Evolutionary conservation across 2,329 filamentous ascomycete genomes (phyloP), one percentile per base, ranked within the genome.

Genomic region (Xylariaceae sp.): DNA sequence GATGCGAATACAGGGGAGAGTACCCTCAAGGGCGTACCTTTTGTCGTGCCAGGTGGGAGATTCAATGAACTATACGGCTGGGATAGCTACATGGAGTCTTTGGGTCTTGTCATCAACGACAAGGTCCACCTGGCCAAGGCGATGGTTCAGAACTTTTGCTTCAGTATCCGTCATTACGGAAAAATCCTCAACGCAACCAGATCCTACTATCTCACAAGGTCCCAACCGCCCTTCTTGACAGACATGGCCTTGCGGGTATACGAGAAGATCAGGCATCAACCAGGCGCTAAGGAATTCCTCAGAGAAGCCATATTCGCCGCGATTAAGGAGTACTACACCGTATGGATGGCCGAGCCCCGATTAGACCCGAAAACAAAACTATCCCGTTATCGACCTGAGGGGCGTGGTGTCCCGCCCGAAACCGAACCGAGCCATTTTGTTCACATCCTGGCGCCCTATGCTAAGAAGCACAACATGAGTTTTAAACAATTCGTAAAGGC

Each of bases 21-120:
- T 58, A 87, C 87, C 3, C 75, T 95, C 41, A 79, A 80, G 37
- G 94, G 94, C 2, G 78, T 95, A 55, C 92, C 94, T 0, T 99
- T 97, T 65, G 91, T 97, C n/a, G 94, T 99, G 2, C 94, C 94
- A 0, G 94, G 94, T 56, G 94, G 94, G 29, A 84, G 94, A 32
- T 99, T 99, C 84, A 99, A 99, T 72, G 94, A 99, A 71, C 74
- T 99, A 27, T 99, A 99, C 69, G 92, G 92, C 46, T 99, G 94
- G 94, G 94, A 99, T 73, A 96, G 91, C 70, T 99, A 97, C 76
- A 97, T 99, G 91, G 89, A 92, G 70, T 94, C 92, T 4, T 78
- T 97, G 2, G 94, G 94, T 19, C 79, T 99, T 55, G 76, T 97
- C 56, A 83, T 90, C 64, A 90, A 92, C 67, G 88, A 94, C 68